These are phyloP conservation scores for Lipomyces mesembrius DNA, from an alignment of 805 yeast species.

Conservation along the genomic window DNA sequence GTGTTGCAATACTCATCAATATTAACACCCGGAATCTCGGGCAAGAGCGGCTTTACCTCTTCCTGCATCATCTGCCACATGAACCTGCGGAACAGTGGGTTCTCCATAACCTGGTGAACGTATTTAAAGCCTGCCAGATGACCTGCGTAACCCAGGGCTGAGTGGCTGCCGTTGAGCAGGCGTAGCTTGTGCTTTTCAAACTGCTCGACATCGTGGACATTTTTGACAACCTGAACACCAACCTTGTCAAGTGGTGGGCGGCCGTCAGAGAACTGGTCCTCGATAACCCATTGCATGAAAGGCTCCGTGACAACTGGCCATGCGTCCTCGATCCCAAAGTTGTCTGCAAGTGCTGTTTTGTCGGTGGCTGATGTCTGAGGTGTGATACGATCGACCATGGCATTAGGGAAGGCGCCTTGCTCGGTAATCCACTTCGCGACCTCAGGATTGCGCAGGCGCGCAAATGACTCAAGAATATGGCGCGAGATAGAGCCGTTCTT, in stretches of 20 bases:
- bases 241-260: conserved; percentile 10
- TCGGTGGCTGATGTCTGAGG: conserved; percentile 12
- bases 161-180: conserved; percentile 11
- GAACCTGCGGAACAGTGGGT: conserved; percentile 10
- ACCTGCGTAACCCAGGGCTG: conserved; percentile 10
- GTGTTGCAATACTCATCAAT: conserved; percentile 9
- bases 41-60: conserved; percentile 8
- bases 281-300: conserved; percentile 9
- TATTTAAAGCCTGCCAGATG: conserved; percentile 9
- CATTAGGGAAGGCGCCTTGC: conserved; percentile 10
- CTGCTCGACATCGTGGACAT: conserved; percentile 9
- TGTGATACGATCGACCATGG: conserved; percentile 11
- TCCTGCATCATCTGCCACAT: conserved; percentile 9
- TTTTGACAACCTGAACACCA: conserved; percentile 11
- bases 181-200: conserved; percentile 9
- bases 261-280: conserved; percentile 10
- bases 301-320: conserved; percentile 13
- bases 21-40: conserved; percentile 8
- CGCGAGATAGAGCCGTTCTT: conserved; percentile 11
- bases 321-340: conserved; percentile 10
- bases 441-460: conserved; percentile 10
- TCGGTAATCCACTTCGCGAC: conserved; percentile 11
- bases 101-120: conserved; percentile 10
- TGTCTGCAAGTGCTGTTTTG: conserved; percentile 7
- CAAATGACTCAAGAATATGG: conserved; percentile 6